These are phyloP conservation scores for Solanum hybrid DNA, from an alignment of 305 asterid genomes.

Conservation along the genomic window DNA sequence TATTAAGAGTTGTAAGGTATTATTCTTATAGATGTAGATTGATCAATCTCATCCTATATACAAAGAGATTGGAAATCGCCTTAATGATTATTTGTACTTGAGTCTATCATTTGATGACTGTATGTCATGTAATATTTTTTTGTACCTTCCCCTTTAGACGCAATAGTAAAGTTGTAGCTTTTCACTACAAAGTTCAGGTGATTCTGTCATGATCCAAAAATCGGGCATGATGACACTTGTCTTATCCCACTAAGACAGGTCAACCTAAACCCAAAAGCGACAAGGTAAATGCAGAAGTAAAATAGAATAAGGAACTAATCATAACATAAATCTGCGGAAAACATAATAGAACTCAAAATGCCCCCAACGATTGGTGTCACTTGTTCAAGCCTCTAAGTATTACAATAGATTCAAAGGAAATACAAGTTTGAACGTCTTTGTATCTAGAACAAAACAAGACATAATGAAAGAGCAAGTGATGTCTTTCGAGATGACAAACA, in stretches of 20 bases:
- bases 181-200: neutral
- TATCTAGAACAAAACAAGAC: neutral
- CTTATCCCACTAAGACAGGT: neutral
- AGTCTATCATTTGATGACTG: neutral
- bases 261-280: neutral
- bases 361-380: neutral
- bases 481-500: neutral
- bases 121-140: neutral
- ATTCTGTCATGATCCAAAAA: neutral
- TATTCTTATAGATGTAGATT: neutral
- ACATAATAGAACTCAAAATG: neutral
- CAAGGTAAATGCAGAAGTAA: neutral
- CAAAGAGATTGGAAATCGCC: neutral
- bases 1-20: neutral
- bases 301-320: neutral
- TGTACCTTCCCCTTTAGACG: neutral
- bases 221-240: neutral
- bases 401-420: neutral
- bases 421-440: neutral
- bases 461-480: neutral
- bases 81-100: neutral
- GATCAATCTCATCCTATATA: neutral
- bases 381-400: neutral
- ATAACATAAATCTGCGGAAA: neutral
- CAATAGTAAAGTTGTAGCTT: neutral